Percentiles rank a stretch among this genome's conserved stretches.
Evolutionary conservation across 148 eudicot genomes (phyloP).

Genomic region (Nepenthes mirabilis): DNA sequence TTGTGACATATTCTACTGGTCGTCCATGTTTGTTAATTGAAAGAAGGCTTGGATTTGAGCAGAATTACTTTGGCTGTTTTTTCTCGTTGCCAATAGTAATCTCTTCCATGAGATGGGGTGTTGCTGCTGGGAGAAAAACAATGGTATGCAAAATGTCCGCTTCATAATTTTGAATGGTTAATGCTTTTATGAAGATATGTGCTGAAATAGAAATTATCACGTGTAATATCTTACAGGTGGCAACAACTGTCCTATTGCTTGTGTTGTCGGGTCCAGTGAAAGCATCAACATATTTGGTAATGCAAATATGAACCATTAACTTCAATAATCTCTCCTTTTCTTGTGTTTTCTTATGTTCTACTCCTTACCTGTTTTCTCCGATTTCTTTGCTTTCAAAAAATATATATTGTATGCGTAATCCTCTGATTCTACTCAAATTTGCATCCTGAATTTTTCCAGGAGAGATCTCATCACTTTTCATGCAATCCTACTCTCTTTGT

Average conservation of each 20-base stretch:
- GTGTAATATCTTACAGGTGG: conserved; percentile 36
- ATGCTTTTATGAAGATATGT: background rate
- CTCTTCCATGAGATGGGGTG: conserved; percentile 89
- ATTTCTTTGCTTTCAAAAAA: no score
- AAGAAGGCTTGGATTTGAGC: conserved; percentile 15
- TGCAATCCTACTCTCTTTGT: no score
- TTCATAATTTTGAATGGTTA: no score
- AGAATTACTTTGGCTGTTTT: conserved; percentile 94
- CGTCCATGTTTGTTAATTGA: background rate
- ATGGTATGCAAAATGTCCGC: conserved; percentile 35
- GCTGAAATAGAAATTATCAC: background rate
- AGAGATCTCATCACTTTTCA: background rate
- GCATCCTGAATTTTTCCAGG: no score
- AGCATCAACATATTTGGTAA: conserved; percentile 70
- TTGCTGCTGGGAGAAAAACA: conserved; percentile 88
- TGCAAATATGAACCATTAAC: conserved; percentile 3
- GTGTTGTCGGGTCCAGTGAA: conserved; percentile 90
- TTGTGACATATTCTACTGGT: background rate
- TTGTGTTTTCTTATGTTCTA: background rate
- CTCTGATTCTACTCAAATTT: no score
- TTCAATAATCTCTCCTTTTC: background rate
- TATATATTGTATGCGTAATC: no score
- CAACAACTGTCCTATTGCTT: conserved; percentile 61
- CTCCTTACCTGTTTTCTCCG: background rate
- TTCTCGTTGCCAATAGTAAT: conserved; percentile 85